Percentiles rank a stretch among this genome's conserved stretches.
Evolutionary conservation across 305 asterid genomes (phyloP).

Genomic region (Solanum chacoense): DNA sequence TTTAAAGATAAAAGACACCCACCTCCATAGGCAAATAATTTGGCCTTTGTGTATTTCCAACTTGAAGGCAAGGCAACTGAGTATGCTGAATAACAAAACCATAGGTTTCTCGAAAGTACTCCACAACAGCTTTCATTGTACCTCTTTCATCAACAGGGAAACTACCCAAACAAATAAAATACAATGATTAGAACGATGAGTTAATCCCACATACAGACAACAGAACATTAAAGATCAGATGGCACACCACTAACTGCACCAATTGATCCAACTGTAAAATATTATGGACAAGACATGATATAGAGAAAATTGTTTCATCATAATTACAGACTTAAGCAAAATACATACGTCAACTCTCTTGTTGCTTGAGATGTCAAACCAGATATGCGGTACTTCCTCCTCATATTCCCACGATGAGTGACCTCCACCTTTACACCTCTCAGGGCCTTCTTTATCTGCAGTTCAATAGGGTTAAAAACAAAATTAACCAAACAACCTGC

Average conservation of each 20-base stretch:
- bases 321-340: not conserved
- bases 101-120: constrained; percentile 70
- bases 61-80: constrained; percentile 84
- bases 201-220: not conserved
- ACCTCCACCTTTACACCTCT: constrained; percentile 92
- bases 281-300: not conserved
- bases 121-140: constrained; percentile 67
- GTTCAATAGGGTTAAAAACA: not conserved
- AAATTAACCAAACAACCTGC: not conserved
- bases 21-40: constrained; percentile 98
- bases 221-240: not conserved
- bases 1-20: not conserved
- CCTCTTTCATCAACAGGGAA: constrained; percentile 81
- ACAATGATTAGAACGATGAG: not conserved
- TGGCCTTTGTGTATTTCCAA: constrained; percentile 76
- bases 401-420: constrained; percentile 84
- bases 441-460: constrained; percentile 75
- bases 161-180: constrained; percentile 20
- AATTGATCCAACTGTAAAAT: not conserved
- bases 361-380: constrained; percentile 86
- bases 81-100: constrained; percentile 65
- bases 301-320: not conserved
- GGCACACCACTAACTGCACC: not conserved
- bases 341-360: constrained; percentile 64
- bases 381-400: constrained; percentile 73